Conservation (phyloP, 305 asterid species). For the Fraxinus platypoda region DNA sequence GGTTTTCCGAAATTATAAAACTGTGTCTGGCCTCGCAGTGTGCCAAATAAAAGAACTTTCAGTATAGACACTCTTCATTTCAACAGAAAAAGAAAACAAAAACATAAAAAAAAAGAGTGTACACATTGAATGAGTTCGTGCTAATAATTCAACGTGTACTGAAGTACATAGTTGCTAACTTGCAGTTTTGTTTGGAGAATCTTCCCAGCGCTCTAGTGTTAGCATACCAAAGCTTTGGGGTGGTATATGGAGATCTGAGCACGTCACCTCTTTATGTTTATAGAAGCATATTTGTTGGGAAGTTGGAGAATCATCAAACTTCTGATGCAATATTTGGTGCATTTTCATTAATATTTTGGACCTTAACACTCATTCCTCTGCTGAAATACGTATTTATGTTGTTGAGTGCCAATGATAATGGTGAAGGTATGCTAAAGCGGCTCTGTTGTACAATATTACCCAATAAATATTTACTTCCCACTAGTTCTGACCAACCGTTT, state of each 20-base stretch:
- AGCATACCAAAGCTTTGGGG: constrained; percentile 94
- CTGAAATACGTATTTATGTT: constrained; percentile 72
- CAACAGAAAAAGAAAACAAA: neutral
- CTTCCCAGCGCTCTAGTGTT: constrained; percentile 57
- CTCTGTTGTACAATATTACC: neutral
- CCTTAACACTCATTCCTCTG: constrained; percentile 82
- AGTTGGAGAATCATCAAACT: constrained; percentile 56
- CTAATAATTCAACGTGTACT: constrained; percentile 12
- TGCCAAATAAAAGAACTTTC: constrained; percentile 6
- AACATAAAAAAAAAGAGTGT: neutral
- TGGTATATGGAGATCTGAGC: constrained; percentile 94
- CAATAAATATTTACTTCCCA: neutral
- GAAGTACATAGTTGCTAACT: constrained; percentile 23
- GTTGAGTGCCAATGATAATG: constrained; percentile 83
- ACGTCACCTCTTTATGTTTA: constrained; percentile 94
- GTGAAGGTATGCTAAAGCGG: constrained; percentile 68
- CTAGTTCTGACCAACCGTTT: constrained; percentile 27
- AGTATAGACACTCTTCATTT: neutral
- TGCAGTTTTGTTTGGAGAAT: constrained; percentile 58
- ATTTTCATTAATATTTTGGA: constrained; percentile 94
- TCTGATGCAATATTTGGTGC: constrained; percentile 81
- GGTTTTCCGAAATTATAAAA: neutral
- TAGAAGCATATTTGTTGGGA: constrained; percentile 69
- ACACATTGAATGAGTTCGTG: constrained; percentile 2
- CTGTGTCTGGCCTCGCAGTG: neutral